These are phyloP conservation scores for Podaxis rugospora DNA, from an alignment of 768 basidiomycete species.

Conservation along the genomic window DNA sequence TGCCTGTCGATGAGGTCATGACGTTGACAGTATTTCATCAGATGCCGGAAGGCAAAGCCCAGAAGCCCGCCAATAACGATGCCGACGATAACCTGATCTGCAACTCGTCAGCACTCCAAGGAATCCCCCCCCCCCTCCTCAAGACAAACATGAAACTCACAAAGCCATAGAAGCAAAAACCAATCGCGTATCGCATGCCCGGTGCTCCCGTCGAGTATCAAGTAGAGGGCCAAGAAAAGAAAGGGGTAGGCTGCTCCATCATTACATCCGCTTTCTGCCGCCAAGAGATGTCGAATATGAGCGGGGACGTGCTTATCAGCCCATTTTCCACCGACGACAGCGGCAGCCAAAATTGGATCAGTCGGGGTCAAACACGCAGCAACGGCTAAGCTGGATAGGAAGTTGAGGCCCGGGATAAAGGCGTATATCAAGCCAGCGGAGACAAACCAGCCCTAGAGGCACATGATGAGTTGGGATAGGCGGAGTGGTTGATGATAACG, in stretches of 20 bases:
- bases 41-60: constrained; percentile 76
- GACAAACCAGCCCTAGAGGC: constrained; percentile 83
- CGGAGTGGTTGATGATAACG: constrained; percentile 2
- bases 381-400: constrained; percentile 84
- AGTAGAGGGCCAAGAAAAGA: constrained; percentile 84
- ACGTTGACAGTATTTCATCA: constrained; percentile 91
- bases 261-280: constrained; percentile 88
- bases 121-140: neutral
- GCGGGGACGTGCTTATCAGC: constrained; percentile 96
- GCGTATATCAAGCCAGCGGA: constrained; percentile 89
- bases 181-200: constrained; percentile 76
- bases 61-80: constrained; percentile 68
- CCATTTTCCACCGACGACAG: constrained; percentile 93
- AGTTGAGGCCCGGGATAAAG: constrained; percentile 84
- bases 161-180: constrained; percentile 85
- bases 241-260: constrained; percentile 98
- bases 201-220: constrained; percentile 65
- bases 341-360: constrained; percentile 89
- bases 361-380: constrained; percentile 94
- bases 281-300: constrained; percentile 61
- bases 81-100: constrained; percentile 79
- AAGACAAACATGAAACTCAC: constrained; percentile 39
- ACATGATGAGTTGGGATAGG: constrained; percentile 11
- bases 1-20: constrained; percentile 89
- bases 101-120: constrained; percentile 12